These are phyloP conservation scores for Penicillium samsonianum DNA, from an alignment of 495 filamentous ascomycete species.

Conservation along the genomic window DNA sequence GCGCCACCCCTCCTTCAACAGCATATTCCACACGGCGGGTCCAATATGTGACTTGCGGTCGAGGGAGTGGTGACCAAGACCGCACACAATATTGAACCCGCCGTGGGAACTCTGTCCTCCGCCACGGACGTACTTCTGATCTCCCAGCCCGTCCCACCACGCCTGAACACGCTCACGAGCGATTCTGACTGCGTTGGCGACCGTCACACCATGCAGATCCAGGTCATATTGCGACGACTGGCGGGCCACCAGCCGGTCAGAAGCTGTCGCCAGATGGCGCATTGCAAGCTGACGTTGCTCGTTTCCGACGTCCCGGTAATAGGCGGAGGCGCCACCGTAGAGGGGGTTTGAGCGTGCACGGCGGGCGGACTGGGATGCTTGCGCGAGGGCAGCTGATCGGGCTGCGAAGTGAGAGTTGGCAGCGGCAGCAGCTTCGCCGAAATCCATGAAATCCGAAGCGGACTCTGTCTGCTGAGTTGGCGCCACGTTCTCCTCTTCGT, in stretches of 20 bases:
- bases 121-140: slow-evolving; percentile 51
- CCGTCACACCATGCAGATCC: slow-evolving; percentile 84
- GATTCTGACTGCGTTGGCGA: slow-evolving; percentile 77
- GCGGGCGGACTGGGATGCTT: slow-evolving; percentile 63
- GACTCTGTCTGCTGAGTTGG: slow-evolving; percentile 4
- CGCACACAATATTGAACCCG: slow-evolving; percentile 76
- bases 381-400: slow-evolving; percentile 51
- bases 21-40: slow-evolving; percentile 75
- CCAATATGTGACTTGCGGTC: slow-evolving; percentile 73
- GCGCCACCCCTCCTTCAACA: slow-evolving; percentile 81
- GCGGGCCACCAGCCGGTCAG: slow-evolving; percentile 60
- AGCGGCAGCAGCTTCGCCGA: slow-evolving; percentile 28
- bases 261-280: slow-evolving; percentile 48
- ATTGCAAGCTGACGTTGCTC: slow-evolving; percentile 50
- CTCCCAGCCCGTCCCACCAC: slow-evolving; percentile 81
- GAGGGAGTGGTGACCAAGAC: slow-evolving; percentile 74
- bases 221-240: slow-evolving; percentile 59
- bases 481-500: slow-evolving; percentile 27
- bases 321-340: slow-evolving; percentile 66
- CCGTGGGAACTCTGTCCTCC: slow-evolving; percentile 42
- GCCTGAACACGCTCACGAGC: slow-evolving; percentile 60
- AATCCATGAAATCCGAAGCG: slow-evolving; percentile 21
- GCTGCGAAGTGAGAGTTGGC: slow-evolving; percentile 43
- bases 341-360: slow-evolving; percentile 64
- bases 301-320: slow-evolving; percentile 62